Evolutionary conservation across 1,139 yeast genomes (phyloP).

Genomic region (Lodderomyces orthopsilosis): DNA sequence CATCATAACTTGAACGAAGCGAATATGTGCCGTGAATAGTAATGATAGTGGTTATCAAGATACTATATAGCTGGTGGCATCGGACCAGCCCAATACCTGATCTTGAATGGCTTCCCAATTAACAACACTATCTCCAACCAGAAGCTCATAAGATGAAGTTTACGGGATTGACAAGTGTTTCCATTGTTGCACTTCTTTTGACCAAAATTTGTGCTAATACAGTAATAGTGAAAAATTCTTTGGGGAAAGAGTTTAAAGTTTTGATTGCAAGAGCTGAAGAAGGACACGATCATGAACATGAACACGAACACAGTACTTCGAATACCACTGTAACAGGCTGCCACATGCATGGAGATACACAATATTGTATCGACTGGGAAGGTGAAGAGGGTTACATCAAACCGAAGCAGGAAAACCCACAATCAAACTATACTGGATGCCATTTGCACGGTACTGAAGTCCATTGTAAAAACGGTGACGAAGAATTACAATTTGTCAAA

Average conservation of each 20-base stretch:
- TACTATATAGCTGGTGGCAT: not conserved
- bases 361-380: constrained; percentile 23
- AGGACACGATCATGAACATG: constrained; percentile 2
- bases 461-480: constrained; percentile 21
- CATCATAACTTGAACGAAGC: not conserved
- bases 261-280: not conserved
- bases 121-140: not conserved
- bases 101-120: not conserved
- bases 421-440: constrained; percentile 26
- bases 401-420: constrained; percentile 28
- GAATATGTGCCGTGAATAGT: not conserved
- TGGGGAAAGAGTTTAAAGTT: not conserved
- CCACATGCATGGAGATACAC: constrained; percentile 27
- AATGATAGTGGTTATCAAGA: constrained; percentile 1
- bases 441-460: constrained; percentile 26
- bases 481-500: constrained; percentile 24
- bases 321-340: constrained; percentile 20
- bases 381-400: constrained; percentile 29
- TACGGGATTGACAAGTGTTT: not conserved
- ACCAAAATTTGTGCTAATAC: not conserved
- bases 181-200: not conserved
- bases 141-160: not conserved
- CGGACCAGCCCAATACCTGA: not conserved
- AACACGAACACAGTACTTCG: not conserved
- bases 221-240: not conserved